Percentiles rank a stretch among this genome's conserved stretches.
Conservation (phyloP, 345 rosid species). For the Murraya paniculata region DNA sequence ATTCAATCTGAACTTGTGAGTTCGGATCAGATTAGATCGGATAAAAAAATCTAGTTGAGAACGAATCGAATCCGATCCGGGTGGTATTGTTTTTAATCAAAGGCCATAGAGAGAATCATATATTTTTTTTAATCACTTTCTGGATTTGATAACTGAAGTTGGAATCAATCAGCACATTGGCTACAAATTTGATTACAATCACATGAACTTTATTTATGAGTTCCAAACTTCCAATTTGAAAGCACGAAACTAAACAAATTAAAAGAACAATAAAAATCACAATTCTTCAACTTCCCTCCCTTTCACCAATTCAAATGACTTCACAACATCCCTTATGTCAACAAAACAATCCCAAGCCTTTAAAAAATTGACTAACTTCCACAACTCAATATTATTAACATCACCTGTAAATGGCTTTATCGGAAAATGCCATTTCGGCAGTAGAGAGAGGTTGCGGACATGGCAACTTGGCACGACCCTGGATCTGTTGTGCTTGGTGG, state of each 20-base stretch:
- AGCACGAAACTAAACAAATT: not conserved
- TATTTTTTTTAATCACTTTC: too few relatives aligned
- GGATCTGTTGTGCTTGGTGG: too few relatives aligned
- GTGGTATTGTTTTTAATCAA: too few relatives aligned
- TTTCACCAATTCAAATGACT: slow-evolving; percentile 23
- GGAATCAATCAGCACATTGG: not conserved
- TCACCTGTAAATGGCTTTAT: slow-evolving; percentile 59
- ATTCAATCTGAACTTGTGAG: too few relatives aligned
- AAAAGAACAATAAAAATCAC: not conserved
- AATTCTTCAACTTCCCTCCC: not conserved
- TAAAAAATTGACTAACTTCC: slow-evolving; percentile 53
- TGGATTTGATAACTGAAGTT: not conserved
- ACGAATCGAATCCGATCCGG: too few relatives aligned
- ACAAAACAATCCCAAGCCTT: slow-evolving; percentile 43
- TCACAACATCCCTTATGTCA: slow-evolving; percentile 75
- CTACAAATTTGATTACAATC: not conserved
- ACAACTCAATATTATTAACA: slow-evolving; percentile 46
- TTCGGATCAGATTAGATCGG: too few relatives aligned
- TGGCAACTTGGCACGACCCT: too few relatives aligned
- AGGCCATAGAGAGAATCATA: too few relatives aligned
- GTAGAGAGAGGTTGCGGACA: too few relatives aligned
- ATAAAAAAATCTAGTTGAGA: too few relatives aligned
- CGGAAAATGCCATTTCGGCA: slow-evolving; percentile 45
- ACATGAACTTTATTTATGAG: not conserved
- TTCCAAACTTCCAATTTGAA: not conserved